Base-by-base conservation (phyloP, 768 basidiomycete genomes). In the Russula sp. region DNA sequence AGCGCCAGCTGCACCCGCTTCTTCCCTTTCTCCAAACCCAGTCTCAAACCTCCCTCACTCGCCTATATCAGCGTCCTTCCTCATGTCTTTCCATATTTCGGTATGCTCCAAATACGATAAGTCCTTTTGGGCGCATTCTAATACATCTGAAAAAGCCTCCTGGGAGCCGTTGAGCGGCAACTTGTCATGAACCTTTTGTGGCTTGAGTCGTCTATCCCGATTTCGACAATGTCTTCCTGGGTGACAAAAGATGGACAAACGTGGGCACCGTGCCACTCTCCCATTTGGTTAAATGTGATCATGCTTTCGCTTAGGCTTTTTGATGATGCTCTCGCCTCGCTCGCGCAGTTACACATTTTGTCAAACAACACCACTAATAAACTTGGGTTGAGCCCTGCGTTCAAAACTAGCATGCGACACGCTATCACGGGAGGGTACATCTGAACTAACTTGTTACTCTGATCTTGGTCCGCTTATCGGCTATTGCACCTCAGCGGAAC, bases 81-180 rank as follows among this genome's bases (percentile, higher is more conserved):
- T 88, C 89, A 76, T 94, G 93, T 75, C 82, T 97, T 56, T 87
- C 91, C 31, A 86, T 97, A 73, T 94, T 94, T 75, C 84, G 94
- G 89, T 91, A 64, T 66, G 78, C 47, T 7, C 16, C 16, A 27
- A 39, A 44, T 47, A 27, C 14, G 47, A n/a, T 37, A 45, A 44
- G 11, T 20, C 55, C 13, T 47, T 45, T 16, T 16, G n/a, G 14
- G 22, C 18, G 48, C 39, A 34, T 27, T 50, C 64, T 60, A 6
- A 53, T 45, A 40, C 53, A 47, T 31, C 31, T 4, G 4, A 71
- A 27, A 27, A 27, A 94, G 92, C 57, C 77, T 96, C 31, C 75
- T 97, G 42, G 84, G 83, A 2, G 84, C 90, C 20, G 71, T 94
- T 22, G 89, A 94, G 70, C 80, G 91, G 59, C 94, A 96, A 71